A percentile compares a stretch with the other conserved stretches of the same genome.
phyloP scores from a whole-genome alignment of 129 eudicot species.

The Silybum marianum region DNA sequence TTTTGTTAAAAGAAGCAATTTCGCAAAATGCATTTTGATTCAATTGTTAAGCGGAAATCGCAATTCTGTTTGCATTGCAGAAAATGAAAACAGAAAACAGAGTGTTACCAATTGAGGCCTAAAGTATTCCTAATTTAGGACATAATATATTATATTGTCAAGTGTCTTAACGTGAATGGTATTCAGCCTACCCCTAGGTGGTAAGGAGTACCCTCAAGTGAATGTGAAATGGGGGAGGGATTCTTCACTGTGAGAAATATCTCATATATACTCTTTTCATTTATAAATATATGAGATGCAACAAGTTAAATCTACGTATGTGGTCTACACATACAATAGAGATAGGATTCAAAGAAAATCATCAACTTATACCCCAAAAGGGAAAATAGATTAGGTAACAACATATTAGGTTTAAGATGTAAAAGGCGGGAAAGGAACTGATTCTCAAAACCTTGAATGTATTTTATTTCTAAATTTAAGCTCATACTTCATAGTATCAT shows the following conservation, averaged over 20 bases:
- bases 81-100: too few relatives aligned
- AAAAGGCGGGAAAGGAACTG: background rate
- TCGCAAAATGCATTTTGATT: background rate
- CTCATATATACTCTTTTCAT: background rate
- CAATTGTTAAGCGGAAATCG: conserved; percentile 10
- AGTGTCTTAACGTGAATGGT: background rate
- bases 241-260: background rate
- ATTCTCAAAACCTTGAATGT: background rate
- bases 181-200: too few relatives aligned
- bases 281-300: background rate
- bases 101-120: conserved; percentile 1
- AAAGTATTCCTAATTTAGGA: background rate
- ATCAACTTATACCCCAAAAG: background rate
- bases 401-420: background rate
- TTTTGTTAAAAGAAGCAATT: background rate
- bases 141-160: background rate
- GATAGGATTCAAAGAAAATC: background rate
- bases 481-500: background rate
- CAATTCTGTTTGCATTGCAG: background rate
- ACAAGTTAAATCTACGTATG: background rate
- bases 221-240: background rate
- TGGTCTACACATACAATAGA: background rate
- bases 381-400: background rate
- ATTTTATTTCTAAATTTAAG: background rate
- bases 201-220: too few relatives aligned